Evolutionary conservation across 306 rosid species (phyloP).

Genomic region (Prunus salicina): DNA sequence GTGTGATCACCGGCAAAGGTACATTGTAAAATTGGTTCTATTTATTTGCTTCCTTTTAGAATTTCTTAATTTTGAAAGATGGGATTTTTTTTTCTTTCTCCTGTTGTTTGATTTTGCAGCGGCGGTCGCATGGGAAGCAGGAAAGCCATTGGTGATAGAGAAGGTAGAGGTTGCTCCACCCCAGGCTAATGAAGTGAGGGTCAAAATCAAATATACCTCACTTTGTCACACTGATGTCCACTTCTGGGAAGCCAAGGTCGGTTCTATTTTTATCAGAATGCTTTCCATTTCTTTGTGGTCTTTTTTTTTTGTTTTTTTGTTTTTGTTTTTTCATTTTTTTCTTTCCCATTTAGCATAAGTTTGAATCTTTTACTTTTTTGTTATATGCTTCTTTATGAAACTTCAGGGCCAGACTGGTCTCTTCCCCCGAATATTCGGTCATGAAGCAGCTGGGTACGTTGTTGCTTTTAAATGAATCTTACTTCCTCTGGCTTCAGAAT

Average conservation of each 20-base stretch:
- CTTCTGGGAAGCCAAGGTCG: slow-evolving; percentile 37
- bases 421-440: slow-evolving; percentile 39
- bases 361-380: neutral
- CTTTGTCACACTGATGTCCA: slow-evolving; percentile 41
- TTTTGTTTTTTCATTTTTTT: too few species aligned
- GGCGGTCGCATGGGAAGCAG: slow-evolving; percentile 41
- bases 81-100: neutral
- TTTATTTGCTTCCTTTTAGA: too few species aligned
- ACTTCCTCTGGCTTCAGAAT: neutral
- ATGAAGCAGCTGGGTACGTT: slow-evolving; percentile 42
- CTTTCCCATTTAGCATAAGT: neutral
- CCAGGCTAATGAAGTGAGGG: slow-evolving; percentile 29
- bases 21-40: neutral
- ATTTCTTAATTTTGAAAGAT: neutral
- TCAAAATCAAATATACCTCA: slow-evolving; percentile 33
- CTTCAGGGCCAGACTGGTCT: slow-evolving; percentile 23
- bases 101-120: slow-evolving; percentile 15
- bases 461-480: neutral
- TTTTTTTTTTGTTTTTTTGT: too few species aligned
- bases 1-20: slow-evolving; percentile 30
- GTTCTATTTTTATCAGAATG: neutral
- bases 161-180: slow-evolving; percentile 38
- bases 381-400: neutral
- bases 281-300: neutral
- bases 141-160: slow-evolving; percentile 37